Conservation (phyloP, 2,329 filamentous ascomycete genomes). For the Fusarium anthophilum region DNA sequence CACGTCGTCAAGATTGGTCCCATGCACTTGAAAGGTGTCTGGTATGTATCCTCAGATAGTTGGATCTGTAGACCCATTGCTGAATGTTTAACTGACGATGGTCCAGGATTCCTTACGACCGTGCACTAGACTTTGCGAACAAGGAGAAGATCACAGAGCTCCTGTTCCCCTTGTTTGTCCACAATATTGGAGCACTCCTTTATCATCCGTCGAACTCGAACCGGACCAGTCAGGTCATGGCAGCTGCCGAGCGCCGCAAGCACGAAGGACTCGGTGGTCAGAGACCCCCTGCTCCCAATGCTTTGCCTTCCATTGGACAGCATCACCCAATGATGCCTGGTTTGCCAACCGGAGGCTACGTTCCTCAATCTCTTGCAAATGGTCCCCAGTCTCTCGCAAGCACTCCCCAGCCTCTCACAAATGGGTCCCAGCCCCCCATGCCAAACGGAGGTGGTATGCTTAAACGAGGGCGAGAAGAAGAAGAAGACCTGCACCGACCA, state of each 20-base stretch:
- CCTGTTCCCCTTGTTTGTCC: conserved; percentile 94
- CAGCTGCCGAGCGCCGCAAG: conserved; percentile 81
- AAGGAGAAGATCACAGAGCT: conserved; percentile 99
- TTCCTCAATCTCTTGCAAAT: conserved; percentile 15
- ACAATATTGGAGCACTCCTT: conserved; percentile 92
- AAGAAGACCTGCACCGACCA: conserved; percentile 67
- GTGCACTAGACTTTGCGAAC: conserved; percentile 98
- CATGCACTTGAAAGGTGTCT: conserved; percentile 98
- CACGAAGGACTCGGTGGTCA: conserved; percentile 68
- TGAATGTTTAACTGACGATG: conserved; percentile 40
- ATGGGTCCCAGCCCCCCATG: conserved; percentile 43
- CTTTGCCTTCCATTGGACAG: conserved; percentile 74
- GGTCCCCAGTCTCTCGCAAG: conserved; percentile 29
- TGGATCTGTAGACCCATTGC: conserved; percentile 8
- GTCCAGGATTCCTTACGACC: conserved; percentile 92
- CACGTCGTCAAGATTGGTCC: conserved; percentile 99
- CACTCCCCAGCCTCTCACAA: conserved; percentile 15
- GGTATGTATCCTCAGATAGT: conserved; percentile 67
- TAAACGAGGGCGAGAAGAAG: conserved; percentile 65
- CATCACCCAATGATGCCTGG: conserved; percentile 47
- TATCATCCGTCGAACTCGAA: conserved; percentile 93
- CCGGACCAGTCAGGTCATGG: conserved; percentile 86
- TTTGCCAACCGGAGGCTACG: conserved; percentile 14
- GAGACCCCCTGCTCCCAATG: conserved; percentile 64
- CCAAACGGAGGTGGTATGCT: conserved; percentile 69